Base-by-base conservation (phyloP, 768 basidiomycete species). In the Suillus subalutaceus region DNA sequence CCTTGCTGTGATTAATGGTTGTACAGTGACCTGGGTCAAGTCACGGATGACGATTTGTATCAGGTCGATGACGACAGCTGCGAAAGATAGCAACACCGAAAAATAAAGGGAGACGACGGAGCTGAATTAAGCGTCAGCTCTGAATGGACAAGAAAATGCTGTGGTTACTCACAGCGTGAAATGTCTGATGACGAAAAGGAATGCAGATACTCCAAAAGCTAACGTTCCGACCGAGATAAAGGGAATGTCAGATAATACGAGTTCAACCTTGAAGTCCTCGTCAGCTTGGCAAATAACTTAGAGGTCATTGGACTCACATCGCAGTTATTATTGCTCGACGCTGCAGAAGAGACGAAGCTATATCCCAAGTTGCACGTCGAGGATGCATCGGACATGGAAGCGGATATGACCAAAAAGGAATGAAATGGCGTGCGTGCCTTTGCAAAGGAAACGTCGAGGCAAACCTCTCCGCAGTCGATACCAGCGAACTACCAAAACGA, bases 141-240 rank as follows among this genome's bases (percentile, higher is more conserved):
- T 32, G n/a, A n/a, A 68, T 23, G 32, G 18, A 48, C n/a, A 40
- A 23, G 23, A 44, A 20, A 66, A 35, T 59, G 18, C 12, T 0
- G 23, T 62, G 32, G 52, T 10, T 38, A 77, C 88, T 62, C 69
- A 90, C 89, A 83, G 65, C 64, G 81, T 81, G 43, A 85, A 73
- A 62, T 85, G 85, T 68, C 81, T 85, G 75, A 86, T 78, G 30
- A 83, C 71, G 48, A 89, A 72, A 71, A 88, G 79, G 72, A 90
- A 86, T 15, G 82, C 81, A 61, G 88, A 85, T 50, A 86, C 79
- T 16, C 85, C 88, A 63, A 91, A 85, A 30, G 83, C 83, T 72
- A 90, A 77, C n/a, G 90, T 79, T 41, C 90, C 91, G 50, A 87
- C 83, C 68, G 83, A 85, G 71, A 90, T 85, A 67, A 90, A 80